Percentiles rank a stretch among this genome's conserved stretches.
Evolutionary conservation across 768 basidiomycete species (phyloP).

Genomic region (Podaxis sp.): DNA sequence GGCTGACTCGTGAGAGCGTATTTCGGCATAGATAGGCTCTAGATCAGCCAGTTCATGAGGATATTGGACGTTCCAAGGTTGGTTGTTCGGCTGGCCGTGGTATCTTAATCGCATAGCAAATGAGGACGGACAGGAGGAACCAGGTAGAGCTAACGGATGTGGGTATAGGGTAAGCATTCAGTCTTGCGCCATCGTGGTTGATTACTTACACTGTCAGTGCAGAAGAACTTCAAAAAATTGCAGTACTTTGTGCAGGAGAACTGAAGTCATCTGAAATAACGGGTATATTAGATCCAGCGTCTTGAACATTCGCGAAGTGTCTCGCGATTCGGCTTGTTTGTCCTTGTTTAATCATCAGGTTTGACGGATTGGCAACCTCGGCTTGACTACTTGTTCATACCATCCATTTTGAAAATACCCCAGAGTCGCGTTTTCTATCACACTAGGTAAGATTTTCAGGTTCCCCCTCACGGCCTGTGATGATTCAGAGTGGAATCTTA

Average conservation of each 20-base stretch:
- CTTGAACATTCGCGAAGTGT: neutral
- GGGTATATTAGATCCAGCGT: neutral
- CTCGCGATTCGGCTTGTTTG: neutral
- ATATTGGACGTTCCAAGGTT: neutral
- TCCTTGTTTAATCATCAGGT: neutral
- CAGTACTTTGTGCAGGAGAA: neutral
- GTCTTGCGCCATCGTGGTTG: too few relatives aligned
- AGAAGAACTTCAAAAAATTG: neutral
- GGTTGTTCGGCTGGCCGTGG: neutral
- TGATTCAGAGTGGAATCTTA: conserved; percentile 96
- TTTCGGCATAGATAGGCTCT: conserved; percentile 19
- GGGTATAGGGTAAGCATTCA: neutral
- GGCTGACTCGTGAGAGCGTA: conserved; percentile 37
- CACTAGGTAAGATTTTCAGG: conserved; percentile 15
- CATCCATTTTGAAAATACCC: neutral
- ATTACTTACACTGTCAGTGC: neutral
- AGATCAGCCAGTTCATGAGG: conserved; percentile 18
- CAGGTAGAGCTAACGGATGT: neutral
- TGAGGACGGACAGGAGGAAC: neutral
- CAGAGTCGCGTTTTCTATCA: neutral
- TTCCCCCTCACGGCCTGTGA: conserved; percentile 36
- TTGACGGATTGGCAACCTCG: neutral
- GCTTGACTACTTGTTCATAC: neutral
- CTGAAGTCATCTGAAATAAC: neutral
- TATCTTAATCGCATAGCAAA: neutral